These are phyloP conservation scores for Holtermanniella nyarrowii DNA, from an alignment of 768 basidiomycete genomes.

Conservation along the genomic window DNA sequence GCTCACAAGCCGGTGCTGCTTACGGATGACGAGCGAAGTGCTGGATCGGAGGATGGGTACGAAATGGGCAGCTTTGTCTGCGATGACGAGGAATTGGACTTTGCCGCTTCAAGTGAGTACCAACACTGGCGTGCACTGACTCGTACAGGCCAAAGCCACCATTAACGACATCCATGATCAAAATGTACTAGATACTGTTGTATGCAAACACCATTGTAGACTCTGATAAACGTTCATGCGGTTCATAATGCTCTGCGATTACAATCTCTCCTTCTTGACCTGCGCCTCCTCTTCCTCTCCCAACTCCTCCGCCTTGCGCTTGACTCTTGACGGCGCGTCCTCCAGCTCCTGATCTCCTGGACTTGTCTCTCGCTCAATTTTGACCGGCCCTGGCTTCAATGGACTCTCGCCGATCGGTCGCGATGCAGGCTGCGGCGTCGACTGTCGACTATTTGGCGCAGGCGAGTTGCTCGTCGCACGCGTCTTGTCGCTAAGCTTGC, in stretches of 20 bases:
- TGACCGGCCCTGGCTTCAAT: background rate
- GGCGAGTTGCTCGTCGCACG: background rate
- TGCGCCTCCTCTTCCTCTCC: background rate
- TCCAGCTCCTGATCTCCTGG: background rate
- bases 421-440: too few species aligned
- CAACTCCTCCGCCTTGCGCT: background rate
- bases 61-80: constrained; percentile 31
- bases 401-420: background rate
- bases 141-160: too few species aligned
- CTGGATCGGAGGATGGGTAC: constrained; percentile 31
- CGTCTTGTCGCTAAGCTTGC: background rate
- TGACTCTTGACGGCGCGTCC: too few species aligned
- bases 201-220: too few species aligned
- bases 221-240: too few species aligned
- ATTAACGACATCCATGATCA: background rate
- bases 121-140: too few species aligned
- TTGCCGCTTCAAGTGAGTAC: constrained; percentile 8
- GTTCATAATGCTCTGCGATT: background rate
- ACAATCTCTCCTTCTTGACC: background rate
- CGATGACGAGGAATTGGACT: constrained; percentile 28
- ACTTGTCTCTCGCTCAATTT: background rate
- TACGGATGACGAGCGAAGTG: constrained; percentile 25
- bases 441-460: background rate
- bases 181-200: too few species aligned
- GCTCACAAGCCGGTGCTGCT: constrained; percentile 30